Base-by-base conservation (phyloP, 169 alveolate genomes). In the Cryptosporidium sp. region DNA sequence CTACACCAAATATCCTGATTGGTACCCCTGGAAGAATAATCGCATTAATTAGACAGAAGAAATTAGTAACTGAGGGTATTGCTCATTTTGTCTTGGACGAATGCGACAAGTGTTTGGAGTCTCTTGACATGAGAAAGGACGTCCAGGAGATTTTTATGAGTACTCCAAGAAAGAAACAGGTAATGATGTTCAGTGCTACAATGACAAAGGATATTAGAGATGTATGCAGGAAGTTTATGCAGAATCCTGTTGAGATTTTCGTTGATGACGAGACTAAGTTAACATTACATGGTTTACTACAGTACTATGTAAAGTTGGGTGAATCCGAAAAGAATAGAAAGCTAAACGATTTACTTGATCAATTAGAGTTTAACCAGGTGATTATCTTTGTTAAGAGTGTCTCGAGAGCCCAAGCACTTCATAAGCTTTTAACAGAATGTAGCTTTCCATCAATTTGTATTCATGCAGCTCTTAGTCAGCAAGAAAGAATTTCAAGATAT, bases 11-110 rank as follows among this genome's bases (percentile, higher is more conserved):
- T 93, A 97, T 99, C 68, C 93, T 99, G 35, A 99, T 99, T 33
- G 99, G 99, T 3, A 98, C 99, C 16, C 99, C 99, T n/a, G 99
- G 99, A 18, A 96, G 99, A 68, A 95, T 98, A 41, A 94, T 97
- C 41, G 99, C 99, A 26, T 95, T 99, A 23, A 96, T 96, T 21
- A 94, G 96, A 86, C 97, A 95, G 71, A 96, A 97, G 93, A 96
- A 96, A 75, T 92, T 99, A 58, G 95, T 96, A 86, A 93, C 98
- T 91, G 97, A 96, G 70, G 94, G 97, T 68, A 93, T 98, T 18
- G 97, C 97, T 94, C 98, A 96, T 91, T 99, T 99, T 91, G 99
- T 99, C 52, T 95, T 99, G 71, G 99, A 99, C 91, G 99, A 99
- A 93, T 98, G 99, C 93, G 99, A 99, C 92, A 98, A 98, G 93